phyloP scores from a whole-genome alignment of 768 basidiomycete species.

The Lactarius quietus region DNA sequence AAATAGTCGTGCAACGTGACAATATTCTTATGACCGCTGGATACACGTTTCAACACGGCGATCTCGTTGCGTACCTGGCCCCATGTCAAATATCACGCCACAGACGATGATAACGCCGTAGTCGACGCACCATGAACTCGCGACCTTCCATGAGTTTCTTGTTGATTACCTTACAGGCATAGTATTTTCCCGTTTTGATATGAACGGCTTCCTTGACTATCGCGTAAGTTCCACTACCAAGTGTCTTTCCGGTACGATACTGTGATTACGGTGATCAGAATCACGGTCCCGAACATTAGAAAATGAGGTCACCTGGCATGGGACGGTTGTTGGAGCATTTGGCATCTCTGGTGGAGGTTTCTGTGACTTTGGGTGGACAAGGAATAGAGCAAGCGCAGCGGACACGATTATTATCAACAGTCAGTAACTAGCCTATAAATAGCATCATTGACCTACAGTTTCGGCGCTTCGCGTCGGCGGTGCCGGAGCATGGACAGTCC shows the following conservation, averaged over 20 bases:
- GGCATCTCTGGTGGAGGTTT: slow-evolving; percentile 29
- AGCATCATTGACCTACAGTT: slow-evolving; percentile 11
- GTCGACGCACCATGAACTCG: slow-evolving; percentile 83
- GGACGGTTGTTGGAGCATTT: slow-evolving; percentile 38
- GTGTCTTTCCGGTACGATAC: slow-evolving; percentile 86
- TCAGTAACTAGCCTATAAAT: slow-evolving; percentile 5
- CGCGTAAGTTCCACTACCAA: slow-evolving; percentile 91
- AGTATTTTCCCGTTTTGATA: slow-evolving; percentile 89
- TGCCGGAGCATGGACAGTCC: slow-evolving; percentile 10
- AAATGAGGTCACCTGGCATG: slow-evolving; percentile 40
- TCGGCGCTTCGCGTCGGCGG: slow-evolving; percentile 9
- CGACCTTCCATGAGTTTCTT: slow-evolving; percentile 98
- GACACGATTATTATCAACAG: not conserved
- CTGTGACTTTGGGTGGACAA: not conserved
- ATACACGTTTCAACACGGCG: slow-evolving; percentile 87
- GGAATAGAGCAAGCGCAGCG: not conserved
- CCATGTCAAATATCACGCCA: slow-evolving; percentile 15
- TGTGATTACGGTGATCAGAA: slow-evolving; percentile 30
- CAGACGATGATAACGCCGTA: not conserved
- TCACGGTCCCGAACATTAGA: not conserved
- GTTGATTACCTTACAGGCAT: slow-evolving; percentile 99
- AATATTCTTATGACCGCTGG: slow-evolving; percentile 85
- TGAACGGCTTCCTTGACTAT: slow-evolving; percentile 96
- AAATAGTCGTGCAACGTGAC: slow-evolving; percentile 97
- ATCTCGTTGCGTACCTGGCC: slow-evolving; percentile 93